Conservation (phyloP, 371 early-diverging fungal genomes). For the Mucor sp. region DNA sequence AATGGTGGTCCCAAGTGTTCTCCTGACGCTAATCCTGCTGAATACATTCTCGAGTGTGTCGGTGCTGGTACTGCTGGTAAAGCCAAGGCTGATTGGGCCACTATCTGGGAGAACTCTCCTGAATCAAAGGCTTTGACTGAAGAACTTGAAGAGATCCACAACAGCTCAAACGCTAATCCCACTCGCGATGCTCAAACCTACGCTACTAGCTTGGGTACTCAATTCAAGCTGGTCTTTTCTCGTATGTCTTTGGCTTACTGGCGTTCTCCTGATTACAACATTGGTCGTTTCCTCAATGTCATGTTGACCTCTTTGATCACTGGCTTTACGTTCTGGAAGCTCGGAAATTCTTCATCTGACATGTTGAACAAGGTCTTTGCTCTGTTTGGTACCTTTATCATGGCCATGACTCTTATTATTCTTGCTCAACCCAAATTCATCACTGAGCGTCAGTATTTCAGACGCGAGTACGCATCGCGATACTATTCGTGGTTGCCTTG, state of each 20-base stretch:
- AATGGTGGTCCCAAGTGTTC: conserved; percentile 65
- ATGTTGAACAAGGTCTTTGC: conserved; percentile 73
- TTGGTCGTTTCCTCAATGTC: conserved; percentile 61
- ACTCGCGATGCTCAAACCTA: conserved; percentile 25
- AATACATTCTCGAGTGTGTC: conserved; percentile 72
- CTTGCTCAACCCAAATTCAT: conserved; percentile 76
- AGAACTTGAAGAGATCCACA: conserved; percentile 43
- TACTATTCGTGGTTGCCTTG: conserved; percentile 76
- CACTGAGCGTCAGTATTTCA: conserved; percentile 68
- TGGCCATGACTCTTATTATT: conserved; percentile 71
- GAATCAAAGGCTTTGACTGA: conserved; percentile 36
- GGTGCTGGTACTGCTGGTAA: conserved; percentile 64
- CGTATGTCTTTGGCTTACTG: conserved; percentile 68
- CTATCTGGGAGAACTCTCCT: conserved; percentile 58
- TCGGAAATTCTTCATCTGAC: conserved; percentile 56
- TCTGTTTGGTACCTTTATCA: conserved; percentile 68
- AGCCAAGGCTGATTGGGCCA: conserved; percentile 62
- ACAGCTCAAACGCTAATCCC: conserved; percentile 24
- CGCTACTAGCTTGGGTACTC: conserved; percentile 32
- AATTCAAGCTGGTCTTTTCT: conserved; percentile 57
- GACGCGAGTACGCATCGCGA: conserved; percentile 71
- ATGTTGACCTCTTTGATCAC: conserved; percentile 58
- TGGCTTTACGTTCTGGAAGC: conserved; percentile 77
- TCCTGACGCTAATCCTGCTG: conserved; percentile 69
- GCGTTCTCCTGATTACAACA: conserved; percentile 68